Conservation (phyloP, 2,329 filamentous ascomycete species). For the Keithomyces neogunnii region DNA sequence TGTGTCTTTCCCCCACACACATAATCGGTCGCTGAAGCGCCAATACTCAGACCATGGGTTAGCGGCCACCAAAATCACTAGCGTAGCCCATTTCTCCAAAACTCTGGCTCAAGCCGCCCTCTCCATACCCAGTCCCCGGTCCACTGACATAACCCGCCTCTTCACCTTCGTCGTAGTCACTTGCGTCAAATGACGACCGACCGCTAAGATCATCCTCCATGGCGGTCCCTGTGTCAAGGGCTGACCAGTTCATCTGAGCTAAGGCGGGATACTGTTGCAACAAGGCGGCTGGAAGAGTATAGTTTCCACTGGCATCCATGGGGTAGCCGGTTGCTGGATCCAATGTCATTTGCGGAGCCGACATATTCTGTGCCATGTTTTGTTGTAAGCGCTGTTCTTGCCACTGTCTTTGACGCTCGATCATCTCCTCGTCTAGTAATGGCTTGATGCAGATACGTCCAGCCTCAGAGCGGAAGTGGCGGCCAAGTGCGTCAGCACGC, state of each 20-base stretch:
- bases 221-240: conserved; percentile 56
- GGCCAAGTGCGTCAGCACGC: conserved; percentile 85
- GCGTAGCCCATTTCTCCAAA: conserved; percentile 44
- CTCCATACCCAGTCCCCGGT: conserved; percentile 50
- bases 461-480: conserved; percentile 92
- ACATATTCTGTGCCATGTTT: conserved; percentile 54
- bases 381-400: conserved; percentile 64
- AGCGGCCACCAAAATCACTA: conserved; percentile 43
- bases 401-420: conserved; percentile 68
- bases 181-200: conserved; percentile 73
- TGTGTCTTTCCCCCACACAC: neutral
- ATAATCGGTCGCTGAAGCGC: neutral
- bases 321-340: conserved; percentile 51
- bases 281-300: conserved; percentile 75
- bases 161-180: conserved; percentile 68
- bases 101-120: conserved; percentile 46
- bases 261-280: conserved; percentile 88
- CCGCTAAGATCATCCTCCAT: conserved; percentile 71
- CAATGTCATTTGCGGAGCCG: conserved; percentile 48
- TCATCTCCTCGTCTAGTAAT: conserved; percentile 87
- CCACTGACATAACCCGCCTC: conserved; percentile 60
- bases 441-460: conserved; percentile 95
- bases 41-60: neutral
- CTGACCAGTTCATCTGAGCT: conserved; percentile 79
- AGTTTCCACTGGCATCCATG: conserved; percentile 48